Percentiles rank a stretch among this genome's conserved stretches.
phyloP scores from a whole-genome alignment of 495 filamentous ascomycete species.

The Neurospora africana region DNA sequence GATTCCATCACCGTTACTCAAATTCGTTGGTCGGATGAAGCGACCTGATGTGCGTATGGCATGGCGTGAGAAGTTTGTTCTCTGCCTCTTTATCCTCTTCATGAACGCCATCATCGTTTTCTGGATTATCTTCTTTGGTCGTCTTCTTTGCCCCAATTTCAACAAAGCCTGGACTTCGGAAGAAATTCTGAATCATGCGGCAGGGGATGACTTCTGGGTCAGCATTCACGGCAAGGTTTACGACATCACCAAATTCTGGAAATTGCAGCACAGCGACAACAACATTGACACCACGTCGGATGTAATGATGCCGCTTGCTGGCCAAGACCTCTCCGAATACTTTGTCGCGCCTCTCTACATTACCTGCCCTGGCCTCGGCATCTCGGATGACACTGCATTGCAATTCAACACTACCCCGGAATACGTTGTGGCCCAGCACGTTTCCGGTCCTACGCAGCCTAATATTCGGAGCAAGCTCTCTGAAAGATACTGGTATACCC shows the following conservation, averaged over 20 bases:
- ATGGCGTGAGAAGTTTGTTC: constrained; percentile 88
- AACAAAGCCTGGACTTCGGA: constrained; percentile 77
- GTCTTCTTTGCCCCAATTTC: constrained; percentile 77
- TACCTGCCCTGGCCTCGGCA: constrained; percentile 59
- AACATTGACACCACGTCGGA: constrained; percentile 46
- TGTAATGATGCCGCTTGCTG: constrained; percentile 66
- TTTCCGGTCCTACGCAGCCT: constrained; percentile 49
- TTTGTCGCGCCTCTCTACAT: constrained; percentile 70
- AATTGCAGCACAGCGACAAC: constrained; percentile 66
- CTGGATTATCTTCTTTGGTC: constrained; percentile 82
- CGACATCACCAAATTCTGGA: constrained; percentile 83
- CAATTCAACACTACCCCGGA: constrained; percentile 49
- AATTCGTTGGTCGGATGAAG: constrained; percentile 88
- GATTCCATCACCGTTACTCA: constrained; percentile 80
- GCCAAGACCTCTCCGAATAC: constrained; percentile 69
- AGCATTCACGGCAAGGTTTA: constrained; percentile 84
- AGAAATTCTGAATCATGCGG: constrained; percentile 63
- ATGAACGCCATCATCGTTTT: constrained; percentile 82
- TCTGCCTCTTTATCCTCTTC: constrained; percentile 68
- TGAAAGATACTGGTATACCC: constrained; percentile 62
- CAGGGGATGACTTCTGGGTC: constrained; percentile 72
- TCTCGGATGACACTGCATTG: constrained; percentile 40
- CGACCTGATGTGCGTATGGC: constrained; percentile 93
- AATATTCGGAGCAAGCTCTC: constrained; percentile 46
- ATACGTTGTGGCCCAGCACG: constrained; percentile 45